Conservation (phyloP, 176 grass and related monocot species). For the Chrysopogon serrulatus region DNA sequence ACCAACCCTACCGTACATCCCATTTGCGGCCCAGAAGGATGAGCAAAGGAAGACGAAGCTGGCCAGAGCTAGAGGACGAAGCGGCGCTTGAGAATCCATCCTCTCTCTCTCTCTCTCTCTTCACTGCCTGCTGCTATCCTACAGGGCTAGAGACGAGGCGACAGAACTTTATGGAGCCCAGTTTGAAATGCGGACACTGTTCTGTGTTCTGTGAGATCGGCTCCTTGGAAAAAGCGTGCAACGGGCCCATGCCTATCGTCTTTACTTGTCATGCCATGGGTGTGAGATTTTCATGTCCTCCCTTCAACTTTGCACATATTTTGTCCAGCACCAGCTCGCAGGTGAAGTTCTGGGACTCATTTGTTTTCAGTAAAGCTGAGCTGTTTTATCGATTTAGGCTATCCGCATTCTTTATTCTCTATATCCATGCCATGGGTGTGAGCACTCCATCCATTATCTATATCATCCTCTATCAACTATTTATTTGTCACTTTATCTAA, state of each 20-base stretch:
- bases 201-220: neutral
- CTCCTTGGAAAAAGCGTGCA: slow-evolving; percentile 27
- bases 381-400: neutral
- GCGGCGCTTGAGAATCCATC: slow-evolving; percentile 29
- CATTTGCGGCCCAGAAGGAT: slow-evolving; percentile 17
- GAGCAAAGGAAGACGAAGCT: slow-evolving; percentile 38
- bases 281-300: slow-evolving; percentile 11
- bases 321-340: neutral
- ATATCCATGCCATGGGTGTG: too few species aligned
- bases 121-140: neutral
- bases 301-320: neutral
- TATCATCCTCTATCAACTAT: too few species aligned
- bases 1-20: slow-evolving; percentile 20
- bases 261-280: slow-evolving; percentile 15
- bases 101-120: slow-evolving; percentile 16
- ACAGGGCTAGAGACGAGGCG: neutral
- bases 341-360: neutral
- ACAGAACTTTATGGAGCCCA: slow-evolving; percentile 34
- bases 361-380: neutral
- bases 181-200: slow-evolving; percentile 44
- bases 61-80: slow-evolving; percentile 10
- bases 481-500: too few species aligned
- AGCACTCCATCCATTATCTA: too few species aligned
- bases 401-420: too few species aligned
- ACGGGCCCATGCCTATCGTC: slow-evolving; percentile 7